Conservation (phyloP, 805 yeast species). For the Suhomyces prunicola region DNA sequence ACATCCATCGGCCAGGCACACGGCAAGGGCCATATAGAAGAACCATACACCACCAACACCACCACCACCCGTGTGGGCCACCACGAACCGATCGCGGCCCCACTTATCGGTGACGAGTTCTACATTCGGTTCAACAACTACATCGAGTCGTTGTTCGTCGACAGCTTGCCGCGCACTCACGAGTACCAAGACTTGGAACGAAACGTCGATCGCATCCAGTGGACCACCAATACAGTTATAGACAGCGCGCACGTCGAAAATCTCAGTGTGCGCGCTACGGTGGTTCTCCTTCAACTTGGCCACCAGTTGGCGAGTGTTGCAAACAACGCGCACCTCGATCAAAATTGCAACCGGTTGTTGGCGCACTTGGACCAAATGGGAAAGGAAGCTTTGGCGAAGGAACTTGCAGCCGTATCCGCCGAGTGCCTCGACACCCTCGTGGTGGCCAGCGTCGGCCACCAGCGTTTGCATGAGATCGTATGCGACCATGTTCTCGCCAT, state of each 20-base stretch:
- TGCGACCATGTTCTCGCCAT: background rate
- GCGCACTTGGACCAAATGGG: background rate
- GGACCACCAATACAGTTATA: slow-evolving; percentile 2
- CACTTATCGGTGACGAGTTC: slow-evolving; percentile 19
- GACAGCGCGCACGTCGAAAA: background rate
- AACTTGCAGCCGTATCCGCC: background rate
- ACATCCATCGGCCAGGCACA: background rate
- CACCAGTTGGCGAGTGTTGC: slow-evolving; percentile 19
- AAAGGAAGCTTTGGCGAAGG: background rate
- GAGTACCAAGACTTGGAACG: slow-evolving; percentile 31
- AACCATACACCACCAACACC: background rate
- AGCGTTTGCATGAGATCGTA: background rate
- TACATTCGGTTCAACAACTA: slow-evolving; percentile 19
- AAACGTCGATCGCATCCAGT: slow-evolving; percentile 23
- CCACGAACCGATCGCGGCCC: background rate
- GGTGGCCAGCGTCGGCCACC: background rate
- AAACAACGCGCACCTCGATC: slow-evolving; percentile 1
- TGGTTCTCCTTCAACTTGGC: slow-evolving; percentile 21
- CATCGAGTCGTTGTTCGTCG: slow-evolving; percentile 27
- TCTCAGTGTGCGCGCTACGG: slow-evolving; percentile 2
- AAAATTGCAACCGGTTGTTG: background rate
- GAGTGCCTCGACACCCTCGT: slow-evolving; percentile 4
- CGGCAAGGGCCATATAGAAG: background rate
- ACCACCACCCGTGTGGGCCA: background rate
- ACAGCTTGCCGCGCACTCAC: slow-evolving; percentile 30